Evolutionary conservation across 1,284 basidiomycete species (phyloP), one percentile per base, ranked within the genome.

Genomic region (Irpex rosettiformis): DNA sequence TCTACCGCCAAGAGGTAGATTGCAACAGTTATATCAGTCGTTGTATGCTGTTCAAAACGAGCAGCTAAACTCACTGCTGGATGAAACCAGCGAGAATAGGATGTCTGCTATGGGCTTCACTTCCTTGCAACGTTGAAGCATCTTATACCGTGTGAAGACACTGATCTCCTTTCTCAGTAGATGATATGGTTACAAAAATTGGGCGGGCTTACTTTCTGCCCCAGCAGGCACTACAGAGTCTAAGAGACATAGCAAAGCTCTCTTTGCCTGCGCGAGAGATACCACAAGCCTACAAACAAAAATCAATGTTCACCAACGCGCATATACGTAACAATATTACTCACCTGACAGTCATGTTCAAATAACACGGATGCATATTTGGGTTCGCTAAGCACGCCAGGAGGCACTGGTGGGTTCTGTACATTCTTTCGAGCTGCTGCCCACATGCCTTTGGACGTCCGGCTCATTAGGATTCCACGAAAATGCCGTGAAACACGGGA

Each of bases 401-500:
- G 62, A 25, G 58, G 54, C 7, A 54, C 40, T 7, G 61, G 61
- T 2, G 64, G 30, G 4, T 55, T 61, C 2, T 37, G 49, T 10
- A 60, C 48, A 51, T 54, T 57, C 11, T 25, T 33, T 22, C 64
- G 22, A 16, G 62, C 56, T 4, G 53, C 52, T 6, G 27, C 52
- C 66, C 66, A 67, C 7, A 60, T 25, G 11, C 7, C 10, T 2
- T 53, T 47, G 11, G 55, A 54, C 1, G 16, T 6, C 40, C 45
- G 56, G 8, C 58, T 40, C 43, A 62, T 42, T n/a, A 67, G 40
- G 1, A 57, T 56, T 11, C 13, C 30, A 16, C 66, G 64, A 22
- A 72, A 59, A 21, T 52, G 52, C 47, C 65, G 66, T 16, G 62
- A 67, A 1, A 62, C 58, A 27, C 70, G 65, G 1, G 69, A 54